A percentile compares a stretch with the other conserved stretches of the same genome.
Evolutionary conservation across 306 rosid genomes (phyloP).

Genomic region (Alnus glutinosa): DNA sequence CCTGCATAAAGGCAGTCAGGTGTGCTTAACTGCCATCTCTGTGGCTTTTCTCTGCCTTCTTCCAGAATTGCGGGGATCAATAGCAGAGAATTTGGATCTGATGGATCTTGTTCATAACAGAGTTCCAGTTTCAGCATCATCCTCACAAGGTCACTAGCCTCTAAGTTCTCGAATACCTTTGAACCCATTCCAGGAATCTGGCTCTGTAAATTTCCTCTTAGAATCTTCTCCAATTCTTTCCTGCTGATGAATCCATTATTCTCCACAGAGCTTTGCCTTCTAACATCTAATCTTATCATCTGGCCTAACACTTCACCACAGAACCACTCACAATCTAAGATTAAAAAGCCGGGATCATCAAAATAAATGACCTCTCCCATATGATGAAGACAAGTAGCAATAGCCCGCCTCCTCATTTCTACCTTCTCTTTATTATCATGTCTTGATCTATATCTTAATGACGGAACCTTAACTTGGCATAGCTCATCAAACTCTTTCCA

Average conservation of each 20-base stretch:
- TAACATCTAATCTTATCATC: constrained; percentile 63
- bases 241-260: constrained; percentile 71
- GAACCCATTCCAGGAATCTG: constrained; percentile 82
- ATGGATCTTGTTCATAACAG: constrained; percentile 79
- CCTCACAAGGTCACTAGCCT: constrained; percentile 75
- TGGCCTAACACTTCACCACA: constrained; percentile 86
- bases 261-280: constrained; percentile 55
- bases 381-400: constrained; percentile 86
- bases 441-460: constrained; percentile 74
- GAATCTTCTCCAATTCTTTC: constrained; percentile 74
- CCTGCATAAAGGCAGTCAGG: constrained; percentile 67
- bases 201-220: constrained; percentile 76
- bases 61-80: constrained; percentile 84
- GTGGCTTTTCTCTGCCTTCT: constrained; percentile 90
- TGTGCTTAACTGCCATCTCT: constrained; percentile 69
- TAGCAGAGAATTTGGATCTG: constrained; percentile 63
- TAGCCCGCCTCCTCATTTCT: constrained; percentile 66
- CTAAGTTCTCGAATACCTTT: constrained; percentile 82
- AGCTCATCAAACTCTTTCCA: constrained; percentile 88
- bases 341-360: constrained; percentile 74
- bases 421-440: constrained; percentile 61
- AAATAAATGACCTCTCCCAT: constrained; percentile 87
- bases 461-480: constrained; percentile 76
- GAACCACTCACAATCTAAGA: constrained; percentile 92
- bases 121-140: constrained; percentile 98